Base-by-base conservation (phyloP, 2,329 filamentous ascomycete species). In the Chalara sp. region DNA sequence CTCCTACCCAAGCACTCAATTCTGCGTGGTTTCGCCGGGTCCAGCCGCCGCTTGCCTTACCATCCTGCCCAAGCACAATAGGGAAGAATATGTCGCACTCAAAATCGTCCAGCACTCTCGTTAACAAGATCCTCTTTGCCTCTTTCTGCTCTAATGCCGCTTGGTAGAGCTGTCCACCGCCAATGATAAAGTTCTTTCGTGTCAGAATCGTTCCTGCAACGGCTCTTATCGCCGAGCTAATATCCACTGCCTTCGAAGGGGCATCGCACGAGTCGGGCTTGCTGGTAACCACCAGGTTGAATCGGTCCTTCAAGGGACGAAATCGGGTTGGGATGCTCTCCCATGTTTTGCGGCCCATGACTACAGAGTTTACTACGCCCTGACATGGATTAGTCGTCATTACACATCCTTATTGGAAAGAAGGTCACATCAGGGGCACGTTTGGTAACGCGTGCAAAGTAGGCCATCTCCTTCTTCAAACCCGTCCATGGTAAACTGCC, bases 291-390 rank as follows among this genome's bases (percentile, higher is more conserved):
- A 97, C 80, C 40, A 96, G 80, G 68, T 96, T 97, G 47, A 90
- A 73, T 7, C 93, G 76, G 55, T 83, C 86, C 54, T 81, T 84
- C 33, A 99, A 76, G 13, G 93, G 93, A 2, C 90, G 79, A 66
- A 93, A 90, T 47, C 76, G 78, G 6, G 74, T 65, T 2, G 93
- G 92, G 53, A 99, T 92, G 57, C 84, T 89, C 48, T 95, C 89
- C 85, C 92, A 99, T 0, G 93, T 99, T 70, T 95, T 96, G 64
- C 93, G 87, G 53, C 93, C 93, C 93, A 99, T 99, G 60, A 99
- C 86, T 47, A 97, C 88, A 13, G 88, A 87, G 67, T 91, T 92
- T 5, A 41, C 48, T 40, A 21, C 21, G 21, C 21, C 21, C 21
- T 21, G 3, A 3, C 21, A 21, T 21, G 21, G 21, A 35, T 42